Evolutionary conservation across 805 yeast species (phyloP).

Genomic region (Cyberlindnera xylosilytica): DNA sequence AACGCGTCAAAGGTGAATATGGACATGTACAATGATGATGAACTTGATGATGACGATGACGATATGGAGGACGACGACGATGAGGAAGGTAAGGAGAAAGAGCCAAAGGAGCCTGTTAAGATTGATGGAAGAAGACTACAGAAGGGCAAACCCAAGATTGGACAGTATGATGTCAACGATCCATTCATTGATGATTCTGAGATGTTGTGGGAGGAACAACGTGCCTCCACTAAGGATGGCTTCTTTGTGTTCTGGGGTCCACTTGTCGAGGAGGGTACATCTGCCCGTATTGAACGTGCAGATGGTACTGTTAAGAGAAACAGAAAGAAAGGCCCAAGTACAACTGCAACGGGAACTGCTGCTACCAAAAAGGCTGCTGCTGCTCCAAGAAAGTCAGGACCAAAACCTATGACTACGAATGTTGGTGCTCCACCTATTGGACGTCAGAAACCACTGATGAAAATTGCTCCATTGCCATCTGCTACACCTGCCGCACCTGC

Average conservation of each 20-base stretch:
- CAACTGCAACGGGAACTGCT: slow-evolving; percentile 2
- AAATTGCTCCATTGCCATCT: neutral
- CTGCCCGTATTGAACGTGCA: slow-evolving; percentile 44
- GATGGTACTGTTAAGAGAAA: slow-evolving; percentile 42
- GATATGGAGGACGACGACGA: slow-evolving; percentile 39
- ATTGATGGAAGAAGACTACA: slow-evolving; percentile 42
- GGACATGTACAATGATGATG: slow-evolving; percentile 52
- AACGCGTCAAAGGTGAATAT: slow-evolving; percentile 57
- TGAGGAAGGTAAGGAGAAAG: slow-evolving; percentile 35
- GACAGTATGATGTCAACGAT: slow-evolving; percentile 88
- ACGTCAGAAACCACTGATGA: neutral
- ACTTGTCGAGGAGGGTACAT: slow-evolving; percentile 58
- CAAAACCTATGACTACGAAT: neutral
- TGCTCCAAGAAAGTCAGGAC: neutral
- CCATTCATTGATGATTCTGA: slow-evolving; percentile 97
- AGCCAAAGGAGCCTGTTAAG: slow-evolving; percentile 28
- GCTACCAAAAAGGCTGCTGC: slow-evolving; percentile 7
- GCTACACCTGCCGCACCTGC: too few species aligned
- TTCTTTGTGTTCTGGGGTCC: slow-evolving; percentile 96
- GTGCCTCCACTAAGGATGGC: slow-evolving; percentile 91
- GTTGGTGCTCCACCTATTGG: neutral
- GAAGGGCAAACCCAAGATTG: slow-evolving; percentile 69
- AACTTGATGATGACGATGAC: slow-evolving; percentile 44
- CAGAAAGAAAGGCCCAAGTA: slow-evolving; percentile 27
- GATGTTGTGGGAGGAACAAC: slow-evolving; percentile 86